phyloP scores from a whole-genome alignment of 768 basidiomycete genomes.

The Macrolepiota fuliginosa region DNA sequence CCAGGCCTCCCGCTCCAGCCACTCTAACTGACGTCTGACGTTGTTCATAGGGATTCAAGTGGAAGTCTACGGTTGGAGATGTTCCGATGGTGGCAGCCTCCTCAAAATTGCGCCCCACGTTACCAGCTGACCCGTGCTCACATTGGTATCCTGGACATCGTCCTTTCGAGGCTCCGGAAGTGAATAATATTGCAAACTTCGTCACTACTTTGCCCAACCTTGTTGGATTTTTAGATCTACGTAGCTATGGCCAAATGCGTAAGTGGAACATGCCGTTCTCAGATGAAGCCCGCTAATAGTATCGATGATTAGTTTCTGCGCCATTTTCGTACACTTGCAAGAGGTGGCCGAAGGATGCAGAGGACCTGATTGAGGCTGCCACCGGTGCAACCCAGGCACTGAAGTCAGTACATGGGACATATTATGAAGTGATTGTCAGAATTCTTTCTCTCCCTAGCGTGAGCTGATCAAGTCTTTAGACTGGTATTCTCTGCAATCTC shows the following conservation, averaged over 20 bases:
- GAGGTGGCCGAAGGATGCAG: conserved; percentile 61
- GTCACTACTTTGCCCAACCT: conserved; percentile 51
- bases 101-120: conserved; percentile 19
- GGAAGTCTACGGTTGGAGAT: conserved; percentile 36
- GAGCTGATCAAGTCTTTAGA: conserved; percentile 6
- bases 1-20: not conserved
- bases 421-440: conserved; percentile 42
- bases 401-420: conserved; percentile 49
- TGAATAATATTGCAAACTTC: conserved; percentile 71
- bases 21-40: not conserved
- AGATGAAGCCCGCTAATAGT: not conserved
- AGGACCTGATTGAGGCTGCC: conserved; percentile 73
- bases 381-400: conserved; percentile 62
- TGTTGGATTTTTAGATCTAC: conserved; percentile 67
- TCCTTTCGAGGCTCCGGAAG: conserved; percentile 76
- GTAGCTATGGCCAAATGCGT: conserved; percentile 86
- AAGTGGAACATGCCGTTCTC: conserved; percentile 23
- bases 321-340: conserved; percentile 76
- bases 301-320: conserved; percentile 56
- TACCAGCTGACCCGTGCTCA: conserved; percentile 56
- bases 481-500: conserved; percentile 27
- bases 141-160: conserved; percentile 74
- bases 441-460: not conserved
- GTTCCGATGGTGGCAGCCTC: conserved; percentile 19
- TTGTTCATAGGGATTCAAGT: conserved; percentile 63